Evolutionary conservation across 2,329 filamentous ascomycete genomes (phyloP).

Genomic region (Cladobotryum protrusum): DNA sequence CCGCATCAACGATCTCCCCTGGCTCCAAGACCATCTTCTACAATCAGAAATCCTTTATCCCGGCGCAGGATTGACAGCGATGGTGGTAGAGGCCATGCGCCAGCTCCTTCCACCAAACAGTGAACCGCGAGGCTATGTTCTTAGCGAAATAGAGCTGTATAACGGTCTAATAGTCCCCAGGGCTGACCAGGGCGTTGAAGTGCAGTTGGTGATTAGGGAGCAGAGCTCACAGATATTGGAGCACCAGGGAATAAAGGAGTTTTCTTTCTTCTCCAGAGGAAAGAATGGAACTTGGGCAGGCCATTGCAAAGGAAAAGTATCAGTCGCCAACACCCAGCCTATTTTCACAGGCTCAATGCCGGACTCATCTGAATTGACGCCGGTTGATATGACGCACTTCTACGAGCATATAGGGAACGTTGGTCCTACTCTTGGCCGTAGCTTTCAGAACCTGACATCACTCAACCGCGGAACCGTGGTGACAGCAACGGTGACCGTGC

Average conservation of each 20-base stretch:
- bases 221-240: not conserved
- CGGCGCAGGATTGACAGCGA: not conserved
- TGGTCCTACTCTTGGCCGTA: too few species aligned
- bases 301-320: constrained; percentile 1
- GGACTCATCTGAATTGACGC: too few species aligned
- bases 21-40: not conserved
- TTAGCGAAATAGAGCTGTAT: not conserved
- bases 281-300: not conserved
- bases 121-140: not conserved
- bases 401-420: too few species aligned
- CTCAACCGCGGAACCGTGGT: too few species aligned
- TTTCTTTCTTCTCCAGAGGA: not conserved
- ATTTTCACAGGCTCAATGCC: too few species aligned
- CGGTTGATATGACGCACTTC: too few species aligned
- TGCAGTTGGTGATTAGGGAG: not conserved
- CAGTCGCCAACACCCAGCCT: too few species aligned
- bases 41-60: not conserved
- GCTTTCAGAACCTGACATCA: too few species aligned
- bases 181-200: not conserved
- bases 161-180: not conserved
- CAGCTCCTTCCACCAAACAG: not conserved
- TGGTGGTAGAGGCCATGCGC: not conserved
- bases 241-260: not conserved
- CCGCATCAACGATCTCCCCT: not conserved
- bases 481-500: too few species aligned